Evolutionary conservation across 257 asterid species (phyloP).

Genomic region (Lavandula angustifolia): DNA sequence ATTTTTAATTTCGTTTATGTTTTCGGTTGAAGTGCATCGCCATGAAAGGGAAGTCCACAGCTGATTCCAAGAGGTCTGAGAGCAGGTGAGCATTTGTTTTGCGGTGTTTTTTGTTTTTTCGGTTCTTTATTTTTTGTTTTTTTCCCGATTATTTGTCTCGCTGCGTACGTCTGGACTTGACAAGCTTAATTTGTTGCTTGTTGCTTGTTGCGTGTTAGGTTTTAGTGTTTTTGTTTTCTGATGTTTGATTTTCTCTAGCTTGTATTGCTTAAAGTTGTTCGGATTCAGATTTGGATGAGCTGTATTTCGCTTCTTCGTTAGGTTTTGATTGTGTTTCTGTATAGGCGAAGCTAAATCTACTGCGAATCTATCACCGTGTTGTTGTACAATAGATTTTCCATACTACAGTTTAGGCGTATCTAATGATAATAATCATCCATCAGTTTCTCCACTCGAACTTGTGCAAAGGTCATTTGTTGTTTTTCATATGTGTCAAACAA

Average conservation of each 20-base stretch:
- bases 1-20: not conserved
- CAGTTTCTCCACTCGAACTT: not conserved
- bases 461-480: not conserved
- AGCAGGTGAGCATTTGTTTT: constrained; percentile 43
- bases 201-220: not conserved
- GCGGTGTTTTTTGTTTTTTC: not conserved
- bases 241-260: not conserved
- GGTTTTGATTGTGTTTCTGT: not conserved
- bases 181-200: not conserved
- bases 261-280: not conserved
- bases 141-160: not conserved
- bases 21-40: constrained; percentile 26
- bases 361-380: too few species aligned
- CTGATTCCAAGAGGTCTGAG: constrained; percentile 52
- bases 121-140: not conserved
- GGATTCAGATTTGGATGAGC: constrained; percentile 14
- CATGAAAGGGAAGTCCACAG: constrained; percentile 66
- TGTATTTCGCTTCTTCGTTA: not conserved
- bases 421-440: not conserved
- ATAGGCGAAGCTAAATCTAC: too few species aligned
- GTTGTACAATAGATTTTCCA: too few species aligned
- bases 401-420: not conserved
- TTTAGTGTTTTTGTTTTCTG: not conserved
- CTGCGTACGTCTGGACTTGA: not conserved
- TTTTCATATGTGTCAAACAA: not conserved